Conservation (phyloP, 768 basidiomycete genomes). For the Boletus patriciae region DNA sequence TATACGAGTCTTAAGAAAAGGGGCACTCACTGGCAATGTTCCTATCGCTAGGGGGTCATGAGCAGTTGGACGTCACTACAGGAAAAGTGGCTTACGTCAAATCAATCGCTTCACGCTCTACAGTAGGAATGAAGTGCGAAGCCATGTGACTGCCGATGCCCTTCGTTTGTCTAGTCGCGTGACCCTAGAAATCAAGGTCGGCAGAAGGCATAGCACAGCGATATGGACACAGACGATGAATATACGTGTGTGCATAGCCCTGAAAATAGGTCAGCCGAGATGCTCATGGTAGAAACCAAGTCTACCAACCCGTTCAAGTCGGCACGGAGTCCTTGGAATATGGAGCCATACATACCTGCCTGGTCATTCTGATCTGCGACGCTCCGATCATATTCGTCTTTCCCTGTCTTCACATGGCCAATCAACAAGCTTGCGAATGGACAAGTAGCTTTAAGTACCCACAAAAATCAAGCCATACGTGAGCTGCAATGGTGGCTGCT, state of each 20-base stretch:
- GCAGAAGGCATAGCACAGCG: not conserved
- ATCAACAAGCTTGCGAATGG: too few species aligned
- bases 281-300: not conserved
- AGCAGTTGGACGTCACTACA: not conserved
- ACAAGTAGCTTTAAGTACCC: too few species aligned
- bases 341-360: not conserved
- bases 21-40: not conserved
- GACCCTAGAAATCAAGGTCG: conserved; percentile 20
- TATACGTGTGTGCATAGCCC: conserved; percentile 63
- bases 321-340: conserved; percentile 12
- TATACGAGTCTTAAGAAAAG: too few species aligned
- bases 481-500: too few species aligned
- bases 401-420: too few species aligned
- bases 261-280: conserved; percentile 26
- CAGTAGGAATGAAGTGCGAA: not conserved
- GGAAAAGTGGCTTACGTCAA: not conserved
- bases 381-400: conserved; percentile 6
- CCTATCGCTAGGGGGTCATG: not conserved
- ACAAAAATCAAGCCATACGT: too few species aligned
- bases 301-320: conserved; percentile 13
- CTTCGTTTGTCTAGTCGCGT: not conserved
- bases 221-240: conserved; percentile 63
- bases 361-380: not conserved
- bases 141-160: not conserved
- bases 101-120: not conserved